Percentiles rank a stretch among this genome's conserved stretches.
Evolutionary conservation across 1,139 yeast genomes (phyloP).

Genomic region (Pichia sp.): DNA sequence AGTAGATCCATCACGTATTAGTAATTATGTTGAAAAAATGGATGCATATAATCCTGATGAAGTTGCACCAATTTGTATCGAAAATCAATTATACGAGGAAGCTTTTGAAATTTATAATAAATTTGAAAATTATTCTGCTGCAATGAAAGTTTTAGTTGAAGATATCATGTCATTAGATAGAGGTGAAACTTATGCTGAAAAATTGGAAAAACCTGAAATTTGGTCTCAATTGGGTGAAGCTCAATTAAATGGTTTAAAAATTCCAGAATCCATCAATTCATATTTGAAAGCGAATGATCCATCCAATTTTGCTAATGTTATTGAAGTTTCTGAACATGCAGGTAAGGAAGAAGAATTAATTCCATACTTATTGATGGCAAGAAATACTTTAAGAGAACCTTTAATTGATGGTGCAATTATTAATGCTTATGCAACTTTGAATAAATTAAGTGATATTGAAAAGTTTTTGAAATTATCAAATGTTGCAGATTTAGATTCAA

Average conservation of each 20-base stretch:
- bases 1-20: constrained; percentile 85
- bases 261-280: constrained; percentile 86
- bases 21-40: constrained; percentile 77
- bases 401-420: constrained; percentile 88
- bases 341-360: constrained; percentile 94
- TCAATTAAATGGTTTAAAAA: constrained; percentile 88
- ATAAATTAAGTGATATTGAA: constrained; percentile 73
- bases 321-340: constrained; percentile 92
- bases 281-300: constrained; percentile 90
- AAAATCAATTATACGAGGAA: constrained; percentile 84
- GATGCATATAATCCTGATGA: constrained; percentile 91
- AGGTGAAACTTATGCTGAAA: constrained; percentile 90
- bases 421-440: constrained; percentile 78
- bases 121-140: constrained; percentile 70
- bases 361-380: constrained; percentile 88
- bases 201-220: constrained; percentile 74
- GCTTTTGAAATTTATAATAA: constrained; percentile 91
- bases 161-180: constrained; percentile 92
- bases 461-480: constrained; percentile 78
- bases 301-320: constrained; percentile 81
- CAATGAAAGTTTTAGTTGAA: constrained; percentile 86
- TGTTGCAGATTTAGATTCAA: constrained; percentile 85
- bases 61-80: constrained; percentile 88
- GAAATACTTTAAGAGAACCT: constrained; percentile 87
- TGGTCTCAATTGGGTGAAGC: constrained; percentile 98